Percentiles rank a stretch among this genome's conserved stretches.
Conservation (phyloP, 1,284 basidiomycete genomes). For the Puccinia triticina region DNA sequence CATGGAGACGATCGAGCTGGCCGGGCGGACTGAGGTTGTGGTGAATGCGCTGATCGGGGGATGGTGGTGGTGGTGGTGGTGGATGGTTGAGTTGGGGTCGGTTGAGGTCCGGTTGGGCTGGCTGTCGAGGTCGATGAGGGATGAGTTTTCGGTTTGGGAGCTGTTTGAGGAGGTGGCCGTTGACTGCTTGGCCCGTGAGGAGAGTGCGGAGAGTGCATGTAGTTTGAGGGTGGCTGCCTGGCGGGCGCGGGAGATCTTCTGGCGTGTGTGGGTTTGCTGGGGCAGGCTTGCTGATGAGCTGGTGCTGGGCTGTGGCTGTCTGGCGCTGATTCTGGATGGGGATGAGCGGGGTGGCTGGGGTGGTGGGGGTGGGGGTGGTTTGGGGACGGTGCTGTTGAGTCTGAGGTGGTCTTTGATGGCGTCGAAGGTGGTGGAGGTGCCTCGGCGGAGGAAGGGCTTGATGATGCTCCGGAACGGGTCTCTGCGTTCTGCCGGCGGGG, state of each 20-base stretch:
- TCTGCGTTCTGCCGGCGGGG: not conserved
- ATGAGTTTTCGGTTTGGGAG: not conserved
- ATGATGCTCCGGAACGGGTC: conserved; percentile 16
- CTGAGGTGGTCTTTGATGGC: conserved; percentile 23
- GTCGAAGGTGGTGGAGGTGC: not conserved
- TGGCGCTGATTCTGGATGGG: not conserved
- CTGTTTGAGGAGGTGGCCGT: not conserved
- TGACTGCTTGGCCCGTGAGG: not conserved
- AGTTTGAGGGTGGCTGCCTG: conserved; percentile 7
- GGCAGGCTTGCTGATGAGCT: conserved; percentile 16
- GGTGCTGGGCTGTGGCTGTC: not conserved
- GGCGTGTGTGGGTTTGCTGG: not conserved
- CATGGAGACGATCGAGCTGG: conserved; percentile 33
- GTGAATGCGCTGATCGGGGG: conserved; percentile 18
- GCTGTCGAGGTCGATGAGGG: not conserved
- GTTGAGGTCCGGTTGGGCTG: not conserved
- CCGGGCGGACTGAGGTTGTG: not conserved
- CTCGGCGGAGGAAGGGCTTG: conserved; percentile 20
- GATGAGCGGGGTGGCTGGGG: not conserved
- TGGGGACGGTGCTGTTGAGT: not conserved
- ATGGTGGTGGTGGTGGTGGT: not conserved
- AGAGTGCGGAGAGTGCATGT: conserved; percentile 11
- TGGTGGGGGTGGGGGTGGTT: not conserved
- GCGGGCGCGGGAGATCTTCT: conserved; percentile 8
- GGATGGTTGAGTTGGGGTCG: not conserved